Evolutionary conservation across 1,284 basidiomycete genomes (phyloP), one percentile per base, ranked within the genome.

Genomic region (Sanghuangporus weigelae): DNA sequence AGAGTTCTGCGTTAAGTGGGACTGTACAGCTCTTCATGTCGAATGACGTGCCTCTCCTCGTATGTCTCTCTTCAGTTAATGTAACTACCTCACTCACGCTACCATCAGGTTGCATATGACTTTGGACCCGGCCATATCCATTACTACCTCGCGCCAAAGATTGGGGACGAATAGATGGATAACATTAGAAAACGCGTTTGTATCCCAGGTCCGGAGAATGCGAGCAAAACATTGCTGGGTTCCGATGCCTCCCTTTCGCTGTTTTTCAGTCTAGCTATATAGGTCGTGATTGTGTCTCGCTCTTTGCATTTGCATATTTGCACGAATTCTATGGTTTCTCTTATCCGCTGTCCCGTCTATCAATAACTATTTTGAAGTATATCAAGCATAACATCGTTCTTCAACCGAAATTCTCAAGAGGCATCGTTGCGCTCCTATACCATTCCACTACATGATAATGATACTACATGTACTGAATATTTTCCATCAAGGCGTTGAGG

Each of bases 111-210:
- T 51, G 87, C 90, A 54, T 96, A 94, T 73, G 85, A 88, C 62
- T 96, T 95, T 71, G 87, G 85, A 57, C 86, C 90, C 71, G 94
- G 94, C 4, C 81, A 83, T 69, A 92, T 95, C 72, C 83, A 87
- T 65, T 95, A 93, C 79, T 95, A 93, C 78, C 83, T 95, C 57
- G 93, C 92, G 55, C 93, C 92, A 19, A 95, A 95, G 78, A 94
- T 94, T 65, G 89, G 89, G 31, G 92, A 93, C 69, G 91, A 93
- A 64, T 92, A 68, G 48, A 50, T 23, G 21, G 16, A n/a, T 23
- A 21, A 2, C 48, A 14, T 50, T 19, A 50, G 42, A 26, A 26
- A 26, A 12, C 42, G 11, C 4, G 12, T 44, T 44, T n/a, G 2
- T 2, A n/a, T 44, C 42, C 42, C 4, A 44, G 12, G 42, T n/a